Conservation (phyloP, 2,329 filamentous ascomycete genomes). For the Colletotrichum graminicola region DNA sequence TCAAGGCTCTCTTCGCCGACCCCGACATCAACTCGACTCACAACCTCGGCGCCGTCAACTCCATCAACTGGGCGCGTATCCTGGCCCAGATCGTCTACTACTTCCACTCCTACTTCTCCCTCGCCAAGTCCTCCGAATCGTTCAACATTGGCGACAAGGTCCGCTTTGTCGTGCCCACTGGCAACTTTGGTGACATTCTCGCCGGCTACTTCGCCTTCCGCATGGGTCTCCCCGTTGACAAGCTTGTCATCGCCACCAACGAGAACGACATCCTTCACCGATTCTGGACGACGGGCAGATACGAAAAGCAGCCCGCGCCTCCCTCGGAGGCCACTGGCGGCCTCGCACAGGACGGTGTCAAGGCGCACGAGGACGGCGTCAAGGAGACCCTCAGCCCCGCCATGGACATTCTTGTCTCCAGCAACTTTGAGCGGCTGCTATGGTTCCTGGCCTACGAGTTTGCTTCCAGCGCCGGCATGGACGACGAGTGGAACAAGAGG, state of each 20-base stretch:
- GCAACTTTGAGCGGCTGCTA: conserved; percentile 95
- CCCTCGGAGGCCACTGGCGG: conserved; percentile 71
- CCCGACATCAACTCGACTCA: conserved; percentile 83
- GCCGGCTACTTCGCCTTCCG: conserved; percentile 91
- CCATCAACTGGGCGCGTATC: conserved; percentile 96
- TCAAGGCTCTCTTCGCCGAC: conserved; percentile 93
- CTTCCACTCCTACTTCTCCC: conserved; percentile 92
- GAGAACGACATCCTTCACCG: conserved; percentile 97
- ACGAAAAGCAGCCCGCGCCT: conserved; percentile 83
- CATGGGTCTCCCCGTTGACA: conserved; percentile 90
- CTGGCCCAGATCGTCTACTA: conserved; percentile 98
- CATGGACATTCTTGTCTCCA: conserved; percentile 97
- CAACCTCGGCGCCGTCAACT: conserved; percentile 93
- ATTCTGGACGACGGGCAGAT: conserved; percentile 91
- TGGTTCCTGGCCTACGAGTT: conserved; percentile 91
- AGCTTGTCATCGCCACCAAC: conserved; percentile 93
- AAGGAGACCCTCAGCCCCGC: conserved; percentile 94
- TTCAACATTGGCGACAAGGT: conserved; percentile 77
- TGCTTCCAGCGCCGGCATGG: conserved; percentile 69
- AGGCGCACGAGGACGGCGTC: conserved; percentile 78
- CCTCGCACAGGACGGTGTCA: conserved; percentile 71
- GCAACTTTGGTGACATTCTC: conserved; percentile 96
- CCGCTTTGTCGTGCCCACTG: conserved; percentile 91
- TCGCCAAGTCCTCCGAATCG: conserved; percentile 68
- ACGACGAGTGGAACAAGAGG: conserved; percentile 74